A percentile compares a stretch with the other conserved stretches of the same genome.
Conservation (phyloP, 2,329 filamentous ascomycete genomes). For the Tolypocladium pustulatum region DNA sequence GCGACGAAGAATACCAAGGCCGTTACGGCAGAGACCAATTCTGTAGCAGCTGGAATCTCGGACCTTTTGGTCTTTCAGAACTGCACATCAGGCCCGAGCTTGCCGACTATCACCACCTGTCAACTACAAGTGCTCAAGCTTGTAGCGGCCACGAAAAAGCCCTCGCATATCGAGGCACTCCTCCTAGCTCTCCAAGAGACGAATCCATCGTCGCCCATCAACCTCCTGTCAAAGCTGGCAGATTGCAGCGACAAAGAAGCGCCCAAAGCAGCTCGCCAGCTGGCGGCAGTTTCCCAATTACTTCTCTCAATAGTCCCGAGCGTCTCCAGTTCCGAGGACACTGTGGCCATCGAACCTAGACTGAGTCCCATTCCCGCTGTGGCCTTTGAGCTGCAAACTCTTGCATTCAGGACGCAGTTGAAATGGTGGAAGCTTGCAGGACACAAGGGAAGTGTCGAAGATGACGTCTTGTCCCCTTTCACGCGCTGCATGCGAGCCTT, state of each 20-base stretch:
- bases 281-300: conserved; percentile 55
- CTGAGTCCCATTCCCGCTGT: conserved; percentile 44
- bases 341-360: conserved; percentile 38
- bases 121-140: conserved; percentile 58
- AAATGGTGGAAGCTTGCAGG: conserved; percentile 54
- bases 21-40: conserved; percentile 17
- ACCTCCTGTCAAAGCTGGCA: conserved; percentile 40
- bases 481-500: conserved; percentile 53
- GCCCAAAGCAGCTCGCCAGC: conserved; percentile 51
- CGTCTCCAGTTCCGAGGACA: conserved; percentile 53
- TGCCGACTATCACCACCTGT: conserved; percentile 48
- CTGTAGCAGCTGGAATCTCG: conserved; percentile 28
- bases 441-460: conserved; percentile 48
- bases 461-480: conserved; percentile 56
- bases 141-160: conserved; percentile 48
- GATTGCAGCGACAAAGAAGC: conserved; percentile 32
- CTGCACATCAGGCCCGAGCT: conserved; percentile 28
- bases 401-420: conserved; percentile 52
- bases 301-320: conserved; percentile 58
- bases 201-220: conserved; percentile 45
- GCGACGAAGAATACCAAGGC: conserved; percentile 21
- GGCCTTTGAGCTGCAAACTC: conserved; percentile 51
- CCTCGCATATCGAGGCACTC: conserved; percentile 45
- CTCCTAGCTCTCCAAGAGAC: conserved; percentile 43
- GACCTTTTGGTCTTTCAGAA: conserved; percentile 54